Percentiles rank a stretch among this genome's conserved stretches.
These are phyloP conservation scores for Hypoxylon sp. DNA, from an alignment of 2,329 filamentous ascomycete genomes.

Conservation along the genomic window DNA sequence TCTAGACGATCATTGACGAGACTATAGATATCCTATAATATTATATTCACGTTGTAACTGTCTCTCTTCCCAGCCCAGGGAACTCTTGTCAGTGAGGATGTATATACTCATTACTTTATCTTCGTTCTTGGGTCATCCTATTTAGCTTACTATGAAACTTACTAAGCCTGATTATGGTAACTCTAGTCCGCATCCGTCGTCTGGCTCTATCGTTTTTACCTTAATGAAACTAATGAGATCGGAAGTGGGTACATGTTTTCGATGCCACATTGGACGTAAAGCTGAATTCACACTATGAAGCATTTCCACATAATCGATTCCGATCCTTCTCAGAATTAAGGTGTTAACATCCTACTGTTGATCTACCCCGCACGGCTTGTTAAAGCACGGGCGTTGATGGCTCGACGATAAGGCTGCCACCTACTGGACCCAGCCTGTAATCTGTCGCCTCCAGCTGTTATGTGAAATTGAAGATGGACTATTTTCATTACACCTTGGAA, in stretches of 20 bases:
- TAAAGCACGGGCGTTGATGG: too few relatives aligned
- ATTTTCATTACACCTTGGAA: slow-evolving; percentile 23
- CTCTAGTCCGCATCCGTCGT: neutral
- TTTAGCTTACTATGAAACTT: slow-evolving; percentile 4
- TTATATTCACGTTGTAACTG: neutral
- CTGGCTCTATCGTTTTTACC: neutral
- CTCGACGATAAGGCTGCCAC: too few relatives aligned
- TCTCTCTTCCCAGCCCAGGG: neutral
- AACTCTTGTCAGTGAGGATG: neutral
- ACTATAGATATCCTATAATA: neutral
- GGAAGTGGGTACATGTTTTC: neutral
- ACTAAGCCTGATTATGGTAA: neutral
- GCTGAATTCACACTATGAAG: neutral
- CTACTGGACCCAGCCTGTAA: too few relatives aligned
- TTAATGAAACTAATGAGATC: neutral
- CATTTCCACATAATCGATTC: neutral
- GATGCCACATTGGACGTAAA: neutral
- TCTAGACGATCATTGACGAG: neutral
- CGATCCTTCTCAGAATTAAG: too few relatives aligned
- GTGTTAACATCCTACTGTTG: too few relatives aligned
- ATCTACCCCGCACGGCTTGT: too few relatives aligned
- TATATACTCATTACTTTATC: slow-evolving; percentile 2
- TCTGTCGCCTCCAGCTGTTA: neutral
- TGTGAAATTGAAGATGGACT: neutral
- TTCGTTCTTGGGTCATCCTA: neutral